Evolutionary conservation across 495 filamentous ascomycete species (phyloP).

Genomic region (Aspergillus nidulans): DNA sequence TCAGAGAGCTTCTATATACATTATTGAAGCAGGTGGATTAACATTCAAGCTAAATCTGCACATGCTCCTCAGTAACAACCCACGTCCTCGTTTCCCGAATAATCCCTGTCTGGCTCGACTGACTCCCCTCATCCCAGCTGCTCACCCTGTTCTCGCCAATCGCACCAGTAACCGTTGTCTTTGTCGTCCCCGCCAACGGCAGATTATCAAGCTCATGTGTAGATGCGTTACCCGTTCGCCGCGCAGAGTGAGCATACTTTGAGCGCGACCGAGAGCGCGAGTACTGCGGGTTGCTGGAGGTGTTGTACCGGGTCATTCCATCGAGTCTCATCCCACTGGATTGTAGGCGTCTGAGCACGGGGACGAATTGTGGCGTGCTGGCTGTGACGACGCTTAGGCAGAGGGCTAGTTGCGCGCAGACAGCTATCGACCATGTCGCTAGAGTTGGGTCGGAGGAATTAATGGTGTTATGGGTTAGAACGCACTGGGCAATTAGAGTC

Average conservation of each 20-base stretch:
- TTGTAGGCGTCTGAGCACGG: constrained; percentile 41
- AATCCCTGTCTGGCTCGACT: constrained; percentile 28
- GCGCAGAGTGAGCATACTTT: too few species aligned
- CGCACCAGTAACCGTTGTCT: too few species aligned
- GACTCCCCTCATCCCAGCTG: not conserved
- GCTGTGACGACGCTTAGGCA: constrained; percentile 38
- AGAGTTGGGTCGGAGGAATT: too few species aligned
- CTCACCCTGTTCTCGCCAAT: too few species aligned
- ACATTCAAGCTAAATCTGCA: not conserved
- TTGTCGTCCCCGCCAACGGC: too few species aligned
- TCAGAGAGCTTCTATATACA: too few species aligned
- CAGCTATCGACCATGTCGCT: constrained; percentile 7
- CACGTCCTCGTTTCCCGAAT: constrained; percentile 27
- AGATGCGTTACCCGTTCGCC: too few species aligned
- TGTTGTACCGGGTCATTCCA: constrained; percentile 4
- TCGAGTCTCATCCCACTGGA: constrained; percentile 39
- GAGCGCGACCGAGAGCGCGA: too few species aligned
- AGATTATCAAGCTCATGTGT: too few species aligned
- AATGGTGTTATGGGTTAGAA: too few species aligned
- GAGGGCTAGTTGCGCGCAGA: constrained; percentile 35
- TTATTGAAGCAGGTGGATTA: not conserved
- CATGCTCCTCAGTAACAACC: constrained; percentile 17
- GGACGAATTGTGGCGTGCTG: constrained; percentile 44
- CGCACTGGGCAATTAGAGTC: too few species aligned
- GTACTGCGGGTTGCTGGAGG: too few species aligned